Conservation (phyloP, 1,284 basidiomycete genomes). For the Coniophora puteana region DNA sequence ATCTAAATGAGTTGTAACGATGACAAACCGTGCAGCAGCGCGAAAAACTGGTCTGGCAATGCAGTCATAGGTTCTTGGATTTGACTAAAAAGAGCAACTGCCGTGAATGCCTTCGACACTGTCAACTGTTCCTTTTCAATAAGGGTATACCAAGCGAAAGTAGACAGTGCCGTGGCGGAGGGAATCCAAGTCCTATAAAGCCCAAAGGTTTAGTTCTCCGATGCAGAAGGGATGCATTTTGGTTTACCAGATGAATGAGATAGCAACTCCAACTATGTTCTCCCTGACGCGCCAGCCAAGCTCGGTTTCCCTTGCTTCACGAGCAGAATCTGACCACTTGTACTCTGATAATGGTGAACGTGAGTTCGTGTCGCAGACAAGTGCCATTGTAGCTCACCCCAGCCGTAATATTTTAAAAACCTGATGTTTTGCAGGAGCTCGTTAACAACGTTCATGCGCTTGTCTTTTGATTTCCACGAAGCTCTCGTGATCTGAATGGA, state of each 20-base stretch:
- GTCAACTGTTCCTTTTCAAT: constrained; percentile 55
- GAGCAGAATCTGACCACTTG: constrained; percentile 50
- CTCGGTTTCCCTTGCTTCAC: constrained; percentile 51
- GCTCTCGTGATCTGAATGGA: constrained; percentile 49
- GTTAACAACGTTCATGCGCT: constrained; percentile 73
- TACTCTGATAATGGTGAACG: constrained; percentile 33
- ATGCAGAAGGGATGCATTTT: neutral
- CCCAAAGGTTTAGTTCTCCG: too few relatives aligned
- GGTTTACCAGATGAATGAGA: constrained; percentile 59
- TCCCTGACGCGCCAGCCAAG: constrained; percentile 61
- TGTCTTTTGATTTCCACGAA: constrained; percentile 70
- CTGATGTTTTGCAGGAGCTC: constrained; percentile 75
- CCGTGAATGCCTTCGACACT: constrained; percentile 67
- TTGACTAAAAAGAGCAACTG: constrained; percentile 61
- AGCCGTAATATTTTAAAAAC: constrained; percentile 71
- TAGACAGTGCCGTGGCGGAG: constrained; percentile 58
- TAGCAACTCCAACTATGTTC: constrained; percentile 53
- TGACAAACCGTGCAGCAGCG: constrained; percentile 52
- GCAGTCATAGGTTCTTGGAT: constrained; percentile 63
- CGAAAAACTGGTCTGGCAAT: constrained; percentile 59
- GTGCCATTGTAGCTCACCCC: constrained; percentile 43
- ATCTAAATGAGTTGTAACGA: constrained; percentile 3
- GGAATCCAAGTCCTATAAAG: constrained; percentile 62
- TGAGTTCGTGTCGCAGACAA: neutral
- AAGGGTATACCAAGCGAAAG: constrained; percentile 64